A percentile compares a stretch with the other conserved stretches of the same genome.
phyloP scores from a whole-genome alignment of 2,329 filamentous ascomycete genomes.

The Falciphora oryzae region DNA sequence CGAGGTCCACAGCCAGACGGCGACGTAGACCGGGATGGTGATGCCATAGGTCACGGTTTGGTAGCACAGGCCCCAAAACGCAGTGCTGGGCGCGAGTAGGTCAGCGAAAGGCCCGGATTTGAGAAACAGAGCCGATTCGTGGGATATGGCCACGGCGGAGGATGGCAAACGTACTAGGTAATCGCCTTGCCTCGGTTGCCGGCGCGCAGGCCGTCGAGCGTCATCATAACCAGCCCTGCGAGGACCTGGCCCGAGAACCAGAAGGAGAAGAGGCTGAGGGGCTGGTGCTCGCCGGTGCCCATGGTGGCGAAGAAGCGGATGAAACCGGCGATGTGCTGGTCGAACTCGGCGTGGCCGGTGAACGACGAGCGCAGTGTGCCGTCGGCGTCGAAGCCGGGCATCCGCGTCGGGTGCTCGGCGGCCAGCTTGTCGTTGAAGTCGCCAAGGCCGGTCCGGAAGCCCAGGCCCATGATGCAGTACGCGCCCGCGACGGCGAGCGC shows the following conservation, averaged over 20 bases:
- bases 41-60: conserved; percentile 7
- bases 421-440: not conserved
- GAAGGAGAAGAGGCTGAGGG: conserved; percentile 6
- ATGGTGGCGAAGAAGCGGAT: conserved; percentile 11
- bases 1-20: conserved; percentile 6
- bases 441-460: not conserved
- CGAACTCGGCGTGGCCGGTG: not conserved
- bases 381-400: not conserved
- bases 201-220: conserved; percentile 7
- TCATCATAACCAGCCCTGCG: not conserved
- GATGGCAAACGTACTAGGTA: not conserved
- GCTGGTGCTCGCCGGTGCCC: not conserved
- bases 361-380: not conserved
- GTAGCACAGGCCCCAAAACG: conserved; percentile 1
- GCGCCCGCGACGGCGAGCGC: not conserved
- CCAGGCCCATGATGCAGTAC: conserved; percentile 8
- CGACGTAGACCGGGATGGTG: conserved; percentile 3
- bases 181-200: conserved; percentile 3
- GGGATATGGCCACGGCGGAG: not conserved
- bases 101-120: not conserved
- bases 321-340: conserved; percentile 19
- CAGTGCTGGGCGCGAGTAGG: not conserved
- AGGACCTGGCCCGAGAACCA: conserved; percentile 8
- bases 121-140: not conserved
- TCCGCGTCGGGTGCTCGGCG: conserved; percentile 2